A percentile compares a stretch with the other conserved stretches of the same genome.
phyloP scores from a whole-genome alignment of 1,284 basidiomycete genomes.

The Sutorius eximius region DNA sequence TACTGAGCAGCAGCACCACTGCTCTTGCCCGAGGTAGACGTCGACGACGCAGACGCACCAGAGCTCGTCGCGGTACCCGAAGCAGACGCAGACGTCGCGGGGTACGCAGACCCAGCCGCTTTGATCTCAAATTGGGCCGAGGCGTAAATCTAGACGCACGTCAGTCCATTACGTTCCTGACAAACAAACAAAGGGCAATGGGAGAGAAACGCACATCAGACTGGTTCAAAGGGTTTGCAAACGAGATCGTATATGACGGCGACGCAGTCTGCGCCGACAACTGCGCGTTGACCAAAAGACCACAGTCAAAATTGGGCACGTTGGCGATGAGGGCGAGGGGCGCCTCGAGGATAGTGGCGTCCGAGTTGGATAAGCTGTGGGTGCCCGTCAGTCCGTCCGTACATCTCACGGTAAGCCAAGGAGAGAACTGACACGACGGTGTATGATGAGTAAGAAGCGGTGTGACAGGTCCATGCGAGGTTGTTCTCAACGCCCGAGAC shows the following conservation, averaged over 20 bases:
- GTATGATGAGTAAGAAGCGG: constrained; percentile 37
- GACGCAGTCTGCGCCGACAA: constrained; percentile 44
- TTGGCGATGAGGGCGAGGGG: constrained; percentile 48
- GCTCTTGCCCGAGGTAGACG: constrained; percentile 13
- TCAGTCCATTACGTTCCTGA: not conserved
- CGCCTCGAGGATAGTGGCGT: constrained; percentile 34
- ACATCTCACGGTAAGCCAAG: not conserved
- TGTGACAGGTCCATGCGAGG: constrained; percentile 43
- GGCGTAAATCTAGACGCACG: constrained; percentile 53
- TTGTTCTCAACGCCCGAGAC: constrained; percentile 40
- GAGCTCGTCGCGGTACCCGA: constrained; percentile 28
- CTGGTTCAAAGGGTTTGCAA: constrained; percentile 59
- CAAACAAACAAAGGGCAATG: not conserved
- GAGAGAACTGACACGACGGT: constrained; percentile 43
- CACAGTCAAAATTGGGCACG: constrained; percentile 57
- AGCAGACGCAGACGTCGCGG: constrained; percentile 38
- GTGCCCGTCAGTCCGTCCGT: too few relatives aligned
- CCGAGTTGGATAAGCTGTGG: constrained; percentile 42
- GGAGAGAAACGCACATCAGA: constrained; percentile 45
- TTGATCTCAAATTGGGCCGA: constrained; percentile 67
- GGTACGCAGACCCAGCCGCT: constrained; percentile 59
- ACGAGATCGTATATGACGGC: constrained; percentile 54
- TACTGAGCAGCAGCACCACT: constrained; percentile 31
- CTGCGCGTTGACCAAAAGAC: constrained; percentile 51
- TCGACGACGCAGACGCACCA: constrained; percentile 25